Percentiles rank a stretch among this genome's conserved stretches.
Conservation (phyloP, 495 filamentous ascomycete species). For the Cenococcum geophilum region DNA sequence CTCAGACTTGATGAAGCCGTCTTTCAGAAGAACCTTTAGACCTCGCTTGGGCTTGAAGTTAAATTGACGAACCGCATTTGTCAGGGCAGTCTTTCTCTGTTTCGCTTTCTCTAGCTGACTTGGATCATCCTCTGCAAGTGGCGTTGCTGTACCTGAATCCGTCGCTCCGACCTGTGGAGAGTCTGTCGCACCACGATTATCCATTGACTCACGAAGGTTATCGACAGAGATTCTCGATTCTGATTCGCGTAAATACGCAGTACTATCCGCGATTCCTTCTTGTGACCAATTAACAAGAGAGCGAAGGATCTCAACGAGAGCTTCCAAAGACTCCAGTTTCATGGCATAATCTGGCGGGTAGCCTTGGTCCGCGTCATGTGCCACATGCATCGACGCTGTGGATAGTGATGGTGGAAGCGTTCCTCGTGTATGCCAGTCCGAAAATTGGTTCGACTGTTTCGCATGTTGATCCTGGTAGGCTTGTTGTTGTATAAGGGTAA, state of each 20-base stretch:
- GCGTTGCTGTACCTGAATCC: constrained; percentile 59
- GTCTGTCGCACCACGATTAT: constrained; percentile 43
- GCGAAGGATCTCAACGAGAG: constrained; percentile 76
- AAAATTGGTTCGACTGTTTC: constrained; percentile 43
- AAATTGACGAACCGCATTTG: constrained; percentile 83
- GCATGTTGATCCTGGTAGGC: constrained; percentile 71
- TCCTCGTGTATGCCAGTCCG: constrained; percentile 79
- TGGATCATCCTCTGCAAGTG: constrained; percentile 79
- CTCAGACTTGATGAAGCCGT: constrained; percentile 77
- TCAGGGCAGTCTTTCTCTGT: constrained; percentile 84
- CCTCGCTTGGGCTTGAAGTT: constrained; percentile 98
- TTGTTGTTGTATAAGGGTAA: constrained; percentile 73
- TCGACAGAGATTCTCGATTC: constrained; percentile 63
- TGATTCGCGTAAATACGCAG: constrained; percentile 41
- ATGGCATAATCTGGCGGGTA: constrained; percentile 81
- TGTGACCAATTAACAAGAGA: constrained; percentile 92
- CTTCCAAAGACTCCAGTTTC: constrained; percentile 82
- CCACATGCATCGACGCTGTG: constrained; percentile 60
- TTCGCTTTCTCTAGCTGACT: constrained; percentile 88
- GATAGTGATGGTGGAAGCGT: constrained; percentile 80
- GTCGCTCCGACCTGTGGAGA: constrained; percentile 15
- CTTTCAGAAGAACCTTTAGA: constrained; percentile 71
- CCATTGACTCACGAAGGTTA: constrained; percentile 73
- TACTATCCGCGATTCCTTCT: constrained; percentile 61
- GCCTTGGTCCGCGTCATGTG: constrained; percentile 55